Conservation (phyloP, 169 alveolate genomes). For the Cryptosporidium bovis region DNA sequence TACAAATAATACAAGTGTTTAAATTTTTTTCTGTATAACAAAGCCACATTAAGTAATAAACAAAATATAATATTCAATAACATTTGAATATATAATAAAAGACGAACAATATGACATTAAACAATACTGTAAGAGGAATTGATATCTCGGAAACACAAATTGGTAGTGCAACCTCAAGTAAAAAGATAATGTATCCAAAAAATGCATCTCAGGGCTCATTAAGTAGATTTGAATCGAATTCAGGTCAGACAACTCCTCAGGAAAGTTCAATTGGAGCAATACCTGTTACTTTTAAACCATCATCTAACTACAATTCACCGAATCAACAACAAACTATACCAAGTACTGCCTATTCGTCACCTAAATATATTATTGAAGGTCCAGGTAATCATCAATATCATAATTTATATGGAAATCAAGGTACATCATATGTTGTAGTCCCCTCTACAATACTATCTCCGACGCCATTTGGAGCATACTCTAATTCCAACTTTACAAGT, state of each 20-base stretch:
- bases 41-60: no score
- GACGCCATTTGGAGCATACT: constrained; percentile 4
- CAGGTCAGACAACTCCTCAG: constrained; percentile 51
- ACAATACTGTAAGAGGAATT: no score
- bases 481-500: background rate
- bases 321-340: constrained; percentile 26
- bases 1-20: no score
- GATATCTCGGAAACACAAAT: no score
- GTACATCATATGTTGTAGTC: constrained; percentile 14
- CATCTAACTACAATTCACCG: constrained; percentile 25
- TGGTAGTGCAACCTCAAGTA: no score
- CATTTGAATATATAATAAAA: no score
- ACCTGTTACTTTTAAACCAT: constrained; percentile 55
- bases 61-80: no score
- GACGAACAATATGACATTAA: no score
- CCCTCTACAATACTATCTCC: constrained; percentile 62
- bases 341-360: constrained; percentile 2
- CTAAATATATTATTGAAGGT: constrained; percentile 9
- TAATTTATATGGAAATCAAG: background rate
- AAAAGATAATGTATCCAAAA: no score
- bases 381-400: background rate
- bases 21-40: no score
- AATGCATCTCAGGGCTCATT: background rate
- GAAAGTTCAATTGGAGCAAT: constrained; percentile 29
- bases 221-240: constrained; percentile 21